Percentiles rank a stretch among this genome's conserved stretches.
Conservation (phyloP, 106 monocot species). For the Dactylorhiza incarnata region DNA sequence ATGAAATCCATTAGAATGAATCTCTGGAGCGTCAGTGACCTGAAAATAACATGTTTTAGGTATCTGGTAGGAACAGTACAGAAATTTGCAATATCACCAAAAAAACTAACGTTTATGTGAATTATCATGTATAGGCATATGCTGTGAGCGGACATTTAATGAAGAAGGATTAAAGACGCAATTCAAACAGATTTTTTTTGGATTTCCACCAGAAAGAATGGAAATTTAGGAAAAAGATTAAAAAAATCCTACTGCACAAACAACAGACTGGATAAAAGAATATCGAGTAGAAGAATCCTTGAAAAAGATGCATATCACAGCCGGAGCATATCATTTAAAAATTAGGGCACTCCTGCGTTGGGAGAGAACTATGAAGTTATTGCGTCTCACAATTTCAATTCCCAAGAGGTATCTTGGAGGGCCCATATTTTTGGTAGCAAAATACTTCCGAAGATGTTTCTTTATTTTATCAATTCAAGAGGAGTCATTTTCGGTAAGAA, state of each 20-base stretch:
- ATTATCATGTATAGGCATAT: background rate
- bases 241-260: background rate
- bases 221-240: background rate
- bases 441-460: too few species aligned
- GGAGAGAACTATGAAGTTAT: too few species aligned
- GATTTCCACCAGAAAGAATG: background rate
- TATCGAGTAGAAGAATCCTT: background rate
- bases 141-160: background rate
- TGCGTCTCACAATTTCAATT: too few species aligned
- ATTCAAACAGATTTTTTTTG: background rate
- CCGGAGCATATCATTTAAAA: too few species aligned
- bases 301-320: too few species aligned
- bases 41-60: conserved; percentile 16
- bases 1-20: conserved; percentile 91
- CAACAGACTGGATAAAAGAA: background rate
- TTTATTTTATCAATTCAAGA: too few species aligned
- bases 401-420: too few species aligned
- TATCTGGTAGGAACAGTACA: background rate
- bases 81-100: background rate
- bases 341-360: too few species aligned
- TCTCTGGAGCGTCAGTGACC: conserved; percentile 98
- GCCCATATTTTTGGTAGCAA: too few species aligned
- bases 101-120: background rate
- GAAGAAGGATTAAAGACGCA: background rate
- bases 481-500: too few species aligned